Evolutionary conservation across 768 basidiomycete genomes (phyloP).

Genomic region (Sarcodon sp.): DNA sequence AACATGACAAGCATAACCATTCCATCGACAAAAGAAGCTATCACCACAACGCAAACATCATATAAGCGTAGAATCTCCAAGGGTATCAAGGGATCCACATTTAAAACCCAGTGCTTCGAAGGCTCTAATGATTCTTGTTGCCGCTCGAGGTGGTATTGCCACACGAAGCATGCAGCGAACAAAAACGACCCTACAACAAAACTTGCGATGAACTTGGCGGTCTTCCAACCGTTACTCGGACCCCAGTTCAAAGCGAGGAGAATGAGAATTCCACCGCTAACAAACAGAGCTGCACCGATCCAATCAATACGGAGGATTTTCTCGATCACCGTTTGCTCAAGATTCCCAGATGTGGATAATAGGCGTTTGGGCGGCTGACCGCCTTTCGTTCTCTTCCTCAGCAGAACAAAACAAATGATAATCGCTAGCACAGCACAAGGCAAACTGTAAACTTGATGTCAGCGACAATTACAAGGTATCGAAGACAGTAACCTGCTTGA

Average conservation of each 20-base stretch:
- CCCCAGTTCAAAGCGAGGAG: constrained; percentile 41
- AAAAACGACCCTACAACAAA: constrained; percentile 31
- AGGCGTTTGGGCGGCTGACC: constrained; percentile 7
- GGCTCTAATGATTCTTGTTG: constrained; percentile 3
- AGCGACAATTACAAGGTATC: neutral
- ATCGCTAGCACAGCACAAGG: constrained; percentile 24
- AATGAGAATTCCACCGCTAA: constrained; percentile 29
- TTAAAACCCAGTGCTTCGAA: constrained; percentile 4
- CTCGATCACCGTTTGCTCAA: constrained; percentile 11
- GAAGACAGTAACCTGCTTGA: constrained; percentile 25
- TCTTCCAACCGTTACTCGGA: constrained; percentile 26
- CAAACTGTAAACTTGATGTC: constrained; percentile 18
- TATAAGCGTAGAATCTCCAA: constrained; percentile 28
- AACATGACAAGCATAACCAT: constrained; percentile 40
- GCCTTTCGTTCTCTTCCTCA: constrained; percentile 19
- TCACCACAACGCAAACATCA: constrained; percentile 26
- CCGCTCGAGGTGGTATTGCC: constrained; percentile 29
- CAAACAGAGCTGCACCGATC: constrained; percentile 31
- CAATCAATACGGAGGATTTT: constrained; percentile 29
- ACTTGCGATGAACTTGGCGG: constrained; percentile 30
- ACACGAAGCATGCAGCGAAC: constrained; percentile 24
- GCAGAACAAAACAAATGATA: constrained; percentile 25
- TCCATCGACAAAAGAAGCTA: constrained; percentile 25
- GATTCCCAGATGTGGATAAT: neutral
- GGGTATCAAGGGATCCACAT: constrained; percentile 31